Base-by-base conservation (phyloP, 306 rosid species). In the Prunus fruticosa region DNA sequence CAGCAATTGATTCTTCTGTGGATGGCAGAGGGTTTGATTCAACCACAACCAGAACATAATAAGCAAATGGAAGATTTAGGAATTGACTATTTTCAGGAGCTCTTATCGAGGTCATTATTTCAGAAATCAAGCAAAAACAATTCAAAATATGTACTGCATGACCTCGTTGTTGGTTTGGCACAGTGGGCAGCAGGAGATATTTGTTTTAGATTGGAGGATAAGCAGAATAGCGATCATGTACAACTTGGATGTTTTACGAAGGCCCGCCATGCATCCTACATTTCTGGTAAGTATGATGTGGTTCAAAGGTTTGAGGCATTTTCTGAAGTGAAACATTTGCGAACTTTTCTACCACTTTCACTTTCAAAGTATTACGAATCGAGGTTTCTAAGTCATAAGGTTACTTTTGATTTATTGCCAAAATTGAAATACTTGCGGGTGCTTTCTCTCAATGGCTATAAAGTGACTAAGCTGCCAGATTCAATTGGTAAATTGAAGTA, bases 21-120 rank as follows among this genome's bases (percentile, higher is more conserved):
- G 88, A 85, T 81, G 83, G 88, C 85, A 11, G 83, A 84, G 72
- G 77, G 73, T 6, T 38, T 78, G 45, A 6, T 84, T 13, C 51
- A 28, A 47, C 41, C 41, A 20, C 54, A 67, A 28, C 5, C 45
- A 22, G 20, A 43, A 63, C 7, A 23, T 45, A 27, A 32, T 41
- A 11, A 73, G 53, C 4, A 58, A 3, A 38, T 74, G 2, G 82
- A 76, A 56, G 84, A 78, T 6, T 13, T 78, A 3, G 88, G 85
- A 7, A 34, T 2, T 34, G 49, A 61, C 1, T 78, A 54, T 65
- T 68, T 85, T 20, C 12, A 11, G 2, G 82, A 76, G 46, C 54
- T 82, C 12, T 22, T 68, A 27, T 76, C 79, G 2, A 68, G 84
- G 76, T 84, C 82, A 53, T 66, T 85, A 4, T 75, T 85, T 15